phyloP scores from a whole-genome alignment of 139 green algal species.

The Desmodesmus armatus region DNA sequence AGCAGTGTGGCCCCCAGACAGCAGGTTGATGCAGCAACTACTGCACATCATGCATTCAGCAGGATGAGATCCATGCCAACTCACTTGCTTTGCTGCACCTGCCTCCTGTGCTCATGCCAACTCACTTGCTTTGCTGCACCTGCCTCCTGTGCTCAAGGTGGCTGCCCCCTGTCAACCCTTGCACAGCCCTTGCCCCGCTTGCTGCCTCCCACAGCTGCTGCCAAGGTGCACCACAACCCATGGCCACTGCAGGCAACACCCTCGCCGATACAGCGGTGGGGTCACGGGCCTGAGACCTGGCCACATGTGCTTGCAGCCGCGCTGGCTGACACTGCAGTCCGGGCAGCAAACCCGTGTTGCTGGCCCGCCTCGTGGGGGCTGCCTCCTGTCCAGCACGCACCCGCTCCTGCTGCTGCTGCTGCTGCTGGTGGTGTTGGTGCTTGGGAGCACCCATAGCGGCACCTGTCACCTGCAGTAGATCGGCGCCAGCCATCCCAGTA shows the following conservation, averaged over 20 bases:
- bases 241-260: background rate
- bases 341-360: background rate
- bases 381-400: too few species aligned
- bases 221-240: conserved; percentile 10
- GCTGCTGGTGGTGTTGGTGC: background rate
- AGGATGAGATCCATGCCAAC: background rate
- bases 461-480: background rate
- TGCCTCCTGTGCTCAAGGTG: too few species aligned
- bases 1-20: too few species aligned
- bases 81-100: conserved; percentile 11
- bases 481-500: too few species aligned
- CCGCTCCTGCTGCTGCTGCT: background rate
- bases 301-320: background rate
- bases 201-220: background rate
- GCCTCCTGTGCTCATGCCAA: background rate
- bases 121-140: background rate
- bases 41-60: too few species aligned
- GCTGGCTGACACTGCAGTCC: background rate
- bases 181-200: background rate
- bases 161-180: too few species aligned
- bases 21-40: too few species aligned
- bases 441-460: background rate
- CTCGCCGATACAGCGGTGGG: background rate
- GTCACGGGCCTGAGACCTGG: too few species aligned
- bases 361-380: background rate